Percentiles rank a stretch among this genome's conserved stretches.
Evolutionary conservation across 345 rosid genomes (phyloP).

Genomic region (Sisymbrium altissimum): DNA sequence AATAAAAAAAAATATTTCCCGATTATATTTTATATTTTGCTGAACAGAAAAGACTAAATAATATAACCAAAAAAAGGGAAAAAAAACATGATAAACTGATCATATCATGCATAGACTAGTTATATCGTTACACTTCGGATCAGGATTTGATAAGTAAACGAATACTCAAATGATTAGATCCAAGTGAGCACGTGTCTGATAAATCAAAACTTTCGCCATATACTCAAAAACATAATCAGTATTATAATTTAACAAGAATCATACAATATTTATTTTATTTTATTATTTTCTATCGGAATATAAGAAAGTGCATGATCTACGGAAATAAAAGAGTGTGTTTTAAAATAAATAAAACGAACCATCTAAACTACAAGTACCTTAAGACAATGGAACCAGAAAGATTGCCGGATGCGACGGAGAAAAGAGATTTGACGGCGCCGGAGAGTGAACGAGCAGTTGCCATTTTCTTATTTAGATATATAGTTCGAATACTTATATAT

Average conservation of each 20-base stretch:
- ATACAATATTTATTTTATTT: neutral
- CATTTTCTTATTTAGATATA: slow-evolving; percentile 22
- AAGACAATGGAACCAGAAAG: slow-evolving; percentile 6
- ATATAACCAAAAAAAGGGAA: neutral
- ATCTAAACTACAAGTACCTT: slow-evolving; percentile 6
- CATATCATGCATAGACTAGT: neutral
- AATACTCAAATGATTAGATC: neutral
- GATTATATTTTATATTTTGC: neutral
- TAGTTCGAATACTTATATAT: neutral
- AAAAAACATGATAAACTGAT: neutral
- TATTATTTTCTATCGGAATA: neutral
- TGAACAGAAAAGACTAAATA: neutral
- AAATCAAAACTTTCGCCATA: neutral
- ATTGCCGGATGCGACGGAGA: neutral
- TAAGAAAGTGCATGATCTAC: neutral
- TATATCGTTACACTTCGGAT: neutral
- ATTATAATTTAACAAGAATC: neutral
- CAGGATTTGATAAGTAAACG: neutral
- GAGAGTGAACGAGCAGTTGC: slow-evolving; percentile 31
- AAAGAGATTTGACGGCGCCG: slow-evolving; percentile 17
- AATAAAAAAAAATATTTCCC: neutral
- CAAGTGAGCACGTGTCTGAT: neutral
- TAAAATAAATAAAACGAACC: neutral
- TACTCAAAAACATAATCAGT: neutral
- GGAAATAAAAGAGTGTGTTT: neutral